Evolutionary conservation across 352 stramenopile genomes (phyloP), one percentile per base, ranked within the genome.

Genomic region (Plasmopara viticola): DNA sequence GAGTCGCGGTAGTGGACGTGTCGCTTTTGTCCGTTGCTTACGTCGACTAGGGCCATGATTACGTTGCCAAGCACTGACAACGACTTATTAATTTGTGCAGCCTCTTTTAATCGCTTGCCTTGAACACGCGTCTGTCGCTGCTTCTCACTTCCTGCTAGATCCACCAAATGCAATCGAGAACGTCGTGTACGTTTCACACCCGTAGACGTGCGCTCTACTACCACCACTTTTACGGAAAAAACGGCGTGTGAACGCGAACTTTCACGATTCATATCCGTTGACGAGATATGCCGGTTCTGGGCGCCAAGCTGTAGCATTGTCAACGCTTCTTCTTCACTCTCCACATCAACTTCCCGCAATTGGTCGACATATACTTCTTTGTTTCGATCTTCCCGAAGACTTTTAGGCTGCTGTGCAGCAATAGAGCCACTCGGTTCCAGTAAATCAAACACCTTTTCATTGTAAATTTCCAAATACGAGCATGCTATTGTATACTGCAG

Each of bases 251-350:
- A 98, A 10, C 97, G 78, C 53, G 90, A 98, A 37, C 86, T 98
- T 56, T 96, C 94, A 20, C 84, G 69, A 70, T 99, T 99, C 97
- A 99, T 99, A 31, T 97, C 76, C 0, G 97, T 99, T 2, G 89
- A 86, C 5, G 88, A 96, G 48, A 97, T 97, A 28, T 94, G 97
- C 9, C 96, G 82, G 30, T 88, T 98, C n/a, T 66, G 66, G 1
- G 76, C 79, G 30, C 84, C 84, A 13, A 87, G 46, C 12, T 88
- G 73, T 17, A 95, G 70, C 64, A 80, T 70, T n/a, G 79, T 73
- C 34, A 94, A 72, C 13, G 83, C 83, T 35, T 90, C 83, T 5
- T 67, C 53, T 28, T 83, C 78, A 18, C 64, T 80, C 3, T 64
- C 61, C 50, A 95, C 82, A 29, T 72, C 54, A 30, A 86, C 72